Conservation (phyloP, 2,329 filamentous ascomycete genomes). For the Aspergillus sp. region DNA sequence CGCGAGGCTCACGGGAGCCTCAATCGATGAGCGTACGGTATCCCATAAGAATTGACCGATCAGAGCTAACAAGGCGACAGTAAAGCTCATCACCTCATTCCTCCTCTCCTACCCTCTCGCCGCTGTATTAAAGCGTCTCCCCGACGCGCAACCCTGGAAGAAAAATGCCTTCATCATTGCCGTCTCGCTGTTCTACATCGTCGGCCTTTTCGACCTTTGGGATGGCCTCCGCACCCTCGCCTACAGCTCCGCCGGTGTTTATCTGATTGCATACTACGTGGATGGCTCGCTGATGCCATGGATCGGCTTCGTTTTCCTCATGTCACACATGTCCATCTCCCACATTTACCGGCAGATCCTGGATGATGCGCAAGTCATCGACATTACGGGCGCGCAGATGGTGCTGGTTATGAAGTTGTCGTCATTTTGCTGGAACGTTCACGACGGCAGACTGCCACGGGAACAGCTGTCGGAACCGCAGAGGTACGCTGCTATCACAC, state of each 20-base stretch:
- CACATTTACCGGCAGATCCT: conserved; percentile 75
- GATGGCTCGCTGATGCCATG: conserved; percentile 95
- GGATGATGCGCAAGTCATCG: conserved; percentile 60
- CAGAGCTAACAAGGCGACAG: conserved; percentile 41
- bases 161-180: conserved; percentile 85
- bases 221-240: conserved; percentile 69
- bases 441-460: conserved; percentile 76
- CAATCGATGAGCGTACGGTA: conserved; percentile 55
- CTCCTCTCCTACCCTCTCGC: conserved; percentile 88
- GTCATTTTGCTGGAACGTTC: conserved; percentile 96
- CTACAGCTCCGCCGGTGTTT: conserved; percentile 72
- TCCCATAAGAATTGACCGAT: conserved; percentile 1
- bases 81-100: conserved; percentile 89
- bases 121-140: conserved; percentile 78
- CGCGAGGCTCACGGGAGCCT: conserved; percentile 52
- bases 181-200: conserved; percentile 79
- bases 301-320: conserved; percentile 87
- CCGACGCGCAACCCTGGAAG: conserved; percentile 70
- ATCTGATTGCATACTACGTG: conserved; percentile 74
- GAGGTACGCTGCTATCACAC: conserved; percentile 67
- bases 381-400: conserved; percentile 96
- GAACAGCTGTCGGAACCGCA: conserved; percentile 80
- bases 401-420: conserved; percentile 96
- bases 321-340: conserved; percentile 89
- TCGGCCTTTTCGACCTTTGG: conserved; percentile 93